phyloP scores from a whole-genome alignment of 2,329 filamentous ascomycete genomes.

The Pezicula radicicola region DNA sequence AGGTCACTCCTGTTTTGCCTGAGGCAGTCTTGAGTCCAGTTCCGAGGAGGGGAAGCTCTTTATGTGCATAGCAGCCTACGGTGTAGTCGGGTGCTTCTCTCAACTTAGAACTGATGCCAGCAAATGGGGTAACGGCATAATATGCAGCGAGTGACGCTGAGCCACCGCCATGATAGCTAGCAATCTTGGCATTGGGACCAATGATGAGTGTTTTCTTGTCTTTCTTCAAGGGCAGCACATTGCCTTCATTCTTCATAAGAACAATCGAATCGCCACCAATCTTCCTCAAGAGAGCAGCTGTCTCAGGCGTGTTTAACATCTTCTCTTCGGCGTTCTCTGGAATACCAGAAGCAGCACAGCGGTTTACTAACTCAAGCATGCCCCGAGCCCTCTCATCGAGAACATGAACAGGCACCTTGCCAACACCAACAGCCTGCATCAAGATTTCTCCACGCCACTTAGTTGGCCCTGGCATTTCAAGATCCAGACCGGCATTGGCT shows the following conservation, averaged over 20 bases:
- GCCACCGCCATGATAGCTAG: constrained; percentile 60
- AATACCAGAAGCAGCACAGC: constrained; percentile 32
- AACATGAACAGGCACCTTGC: constrained; percentile 20
- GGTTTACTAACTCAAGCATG: constrained; percentile 22
- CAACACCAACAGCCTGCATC: constrained; percentile 17
- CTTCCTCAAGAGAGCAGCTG: constrained; percentile 45
- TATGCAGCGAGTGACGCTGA: constrained; percentile 60
- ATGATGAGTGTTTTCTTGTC: constrained; percentile 58
- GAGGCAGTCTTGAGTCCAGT: constrained; percentile 46
- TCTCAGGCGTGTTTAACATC: constrained; percentile 27
- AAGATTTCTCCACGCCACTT: constrained; percentile 23
- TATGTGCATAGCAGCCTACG: constrained; percentile 63
- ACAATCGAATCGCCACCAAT: constrained; percentile 60
- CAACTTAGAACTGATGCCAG: constrained; percentile 61
- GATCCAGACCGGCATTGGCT: constrained; percentile 49
- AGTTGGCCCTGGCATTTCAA: constrained; percentile 57
- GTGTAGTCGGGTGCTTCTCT: constrained; percentile 44
- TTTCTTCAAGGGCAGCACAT: constrained; percentile 54
- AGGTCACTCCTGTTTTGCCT: constrained; percentile 56
- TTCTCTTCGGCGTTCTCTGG: constrained; percentile 22
- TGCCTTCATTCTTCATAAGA: constrained; percentile 60
- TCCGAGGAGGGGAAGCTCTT: constrained; percentile 58
- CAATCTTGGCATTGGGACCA: constrained; percentile 54
- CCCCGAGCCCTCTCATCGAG: constrained; percentile 23
- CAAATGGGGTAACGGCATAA: constrained; percentile 69